Conservation (phyloP, 2,329 filamentous ascomycete species). For the Ophiostoma himal-ulmi region DNA sequence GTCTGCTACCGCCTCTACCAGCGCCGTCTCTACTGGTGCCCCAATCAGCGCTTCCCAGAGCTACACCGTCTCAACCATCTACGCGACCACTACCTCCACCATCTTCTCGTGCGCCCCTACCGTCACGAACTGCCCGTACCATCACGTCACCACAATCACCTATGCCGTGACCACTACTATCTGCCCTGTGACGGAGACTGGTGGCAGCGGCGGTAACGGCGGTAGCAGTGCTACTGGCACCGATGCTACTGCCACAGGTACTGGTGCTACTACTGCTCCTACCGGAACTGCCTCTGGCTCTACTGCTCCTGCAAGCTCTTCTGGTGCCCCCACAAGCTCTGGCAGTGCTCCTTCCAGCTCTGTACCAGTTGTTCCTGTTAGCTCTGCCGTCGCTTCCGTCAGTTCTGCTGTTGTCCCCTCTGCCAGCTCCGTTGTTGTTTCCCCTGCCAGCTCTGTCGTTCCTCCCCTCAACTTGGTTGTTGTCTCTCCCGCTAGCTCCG, state of each 20-base stretch:
- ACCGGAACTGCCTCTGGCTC: not conserved
- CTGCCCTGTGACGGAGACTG: constrained; percentile 35
- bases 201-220: not conserved
- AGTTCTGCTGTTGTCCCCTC: not conserved
- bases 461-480: not conserved
- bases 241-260: not conserved
- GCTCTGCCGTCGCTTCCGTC: not conserved
- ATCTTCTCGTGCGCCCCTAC: constrained; percentile 30
- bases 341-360: not conserved
- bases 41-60: not conserved
- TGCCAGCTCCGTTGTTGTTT: not conserved
- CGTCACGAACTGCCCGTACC: constrained; percentile 30
- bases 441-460: not conserved
- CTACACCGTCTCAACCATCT: constrained; percentile 19
- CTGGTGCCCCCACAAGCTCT: not conserved
- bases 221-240: not conserved
- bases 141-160: constrained; percentile 29
- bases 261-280: not conserved
- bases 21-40: not conserved
- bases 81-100: constrained; percentile 26
- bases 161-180: constrained; percentile 36
- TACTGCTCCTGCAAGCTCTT: not conserved
- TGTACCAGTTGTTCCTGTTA: not conserved
- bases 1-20: not conserved
- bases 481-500: not conserved